These are phyloP conservation scores for Tinospora cordifolia DNA, from an alignment of 164 flowering plant species.

Conservation along the genomic window DNA sequence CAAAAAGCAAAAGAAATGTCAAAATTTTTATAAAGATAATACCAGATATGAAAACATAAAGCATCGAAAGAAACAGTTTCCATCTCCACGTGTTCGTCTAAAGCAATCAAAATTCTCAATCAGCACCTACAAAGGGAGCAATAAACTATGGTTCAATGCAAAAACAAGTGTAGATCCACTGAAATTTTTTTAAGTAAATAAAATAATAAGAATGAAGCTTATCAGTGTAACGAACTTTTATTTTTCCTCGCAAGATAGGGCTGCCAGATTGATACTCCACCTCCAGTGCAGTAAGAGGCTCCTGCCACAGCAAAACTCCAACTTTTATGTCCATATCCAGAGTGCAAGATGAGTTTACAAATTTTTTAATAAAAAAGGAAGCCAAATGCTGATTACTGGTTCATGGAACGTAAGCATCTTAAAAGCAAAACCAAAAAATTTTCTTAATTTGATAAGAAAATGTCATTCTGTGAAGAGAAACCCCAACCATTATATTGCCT, in stretches of 20 bases:
- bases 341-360: no score
- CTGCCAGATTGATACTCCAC: constrained; percentile 82
- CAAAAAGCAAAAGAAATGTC: constrained; percentile 8
- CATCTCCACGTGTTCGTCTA: constrained; percentile 96
- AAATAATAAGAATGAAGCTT: neutral
- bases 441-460: no score
- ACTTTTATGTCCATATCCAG: neutral
- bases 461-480: no score
- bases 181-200: neutral
- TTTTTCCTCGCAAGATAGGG: constrained; percentile 69
- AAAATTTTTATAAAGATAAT: constrained; percentile 18
- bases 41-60: constrained; percentile 97
- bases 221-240: constrained; percentile 44
- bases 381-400: neutral
- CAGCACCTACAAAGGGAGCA: constrained; percentile 45
- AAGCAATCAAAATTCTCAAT: constrained; percentile 57
- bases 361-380: no score
- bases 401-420: no score
- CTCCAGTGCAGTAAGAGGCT: constrained; percentile 69
- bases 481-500: no score
- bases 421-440: no score
- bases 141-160: neutral
- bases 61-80: constrained; percentile 92
- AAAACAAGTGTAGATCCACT: neutral
- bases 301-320: constrained; percentile 39